phyloP scores from a whole-genome alignment of 1,284 basidiomycete genomes.

The Peniophora sp. region DNA sequence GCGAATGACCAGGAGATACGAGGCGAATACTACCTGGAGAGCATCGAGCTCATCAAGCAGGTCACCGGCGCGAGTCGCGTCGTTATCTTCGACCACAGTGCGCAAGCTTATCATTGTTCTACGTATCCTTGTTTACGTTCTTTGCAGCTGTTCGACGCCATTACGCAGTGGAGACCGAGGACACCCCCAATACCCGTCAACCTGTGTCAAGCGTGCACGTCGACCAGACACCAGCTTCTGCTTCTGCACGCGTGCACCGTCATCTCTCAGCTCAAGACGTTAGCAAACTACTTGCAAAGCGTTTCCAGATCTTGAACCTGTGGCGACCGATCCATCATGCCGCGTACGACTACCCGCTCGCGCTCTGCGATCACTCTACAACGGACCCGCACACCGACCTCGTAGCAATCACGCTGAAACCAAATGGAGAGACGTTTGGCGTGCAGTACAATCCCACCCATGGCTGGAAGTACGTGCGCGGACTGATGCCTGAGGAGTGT shows the following conservation, averaged over 20 bases:
- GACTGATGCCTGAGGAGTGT: constrained; percentile 55
- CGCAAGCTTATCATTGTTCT: constrained; percentile 14
- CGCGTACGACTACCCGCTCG: constrained; percentile 52
- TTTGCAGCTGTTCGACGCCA: constrained; percentile 35
- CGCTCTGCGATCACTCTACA: constrained; percentile 52
- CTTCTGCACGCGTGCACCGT: constrained; percentile 39
- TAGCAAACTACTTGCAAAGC: constrained; percentile 31
- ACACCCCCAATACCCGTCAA: constrained; percentile 35
- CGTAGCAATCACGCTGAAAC: constrained; percentile 38
- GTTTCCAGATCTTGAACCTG: constrained; percentile 66
- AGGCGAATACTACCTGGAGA: constrained; percentile 44
- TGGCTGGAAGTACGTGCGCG: constrained; percentile 57
- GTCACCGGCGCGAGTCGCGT: constrained; percentile 52
- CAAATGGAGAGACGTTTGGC: constrained; percentile 49
- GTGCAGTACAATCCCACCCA: constrained; percentile 47
- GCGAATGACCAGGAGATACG: constrained; percentile 33
- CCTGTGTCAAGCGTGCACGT: constrained; percentile 43
- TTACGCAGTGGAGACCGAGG: constrained; percentile 29
- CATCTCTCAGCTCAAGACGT: constrained; percentile 42
- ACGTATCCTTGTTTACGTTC: background rate
- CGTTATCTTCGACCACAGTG: constrained; percentile 60
- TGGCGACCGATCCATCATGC: constrained; percentile 56
- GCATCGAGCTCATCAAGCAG: constrained; percentile 48
- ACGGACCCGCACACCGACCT: constrained; percentile 42
- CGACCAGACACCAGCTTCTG: constrained; percentile 43